Evolutionary conservation across 2,329 filamentous ascomycete genomes (phyloP).

Genomic region (Madurella mycetomatis): DNA sequence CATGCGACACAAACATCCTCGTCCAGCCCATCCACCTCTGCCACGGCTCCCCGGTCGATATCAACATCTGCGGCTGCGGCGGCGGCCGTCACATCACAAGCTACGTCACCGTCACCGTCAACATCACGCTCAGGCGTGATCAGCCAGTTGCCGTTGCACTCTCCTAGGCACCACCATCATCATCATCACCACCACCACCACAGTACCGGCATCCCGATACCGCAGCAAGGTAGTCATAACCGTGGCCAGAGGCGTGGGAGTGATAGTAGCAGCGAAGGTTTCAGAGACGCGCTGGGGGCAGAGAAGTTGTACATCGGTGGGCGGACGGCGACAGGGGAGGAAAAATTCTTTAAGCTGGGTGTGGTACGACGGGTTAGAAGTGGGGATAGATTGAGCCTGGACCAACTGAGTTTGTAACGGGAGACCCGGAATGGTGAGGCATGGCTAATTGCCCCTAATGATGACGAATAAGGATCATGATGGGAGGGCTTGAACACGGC

Average conservation of each 20-base stretch:
- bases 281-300: slow-evolving; percentile 64
- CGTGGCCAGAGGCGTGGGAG: slow-evolving; percentile 58
- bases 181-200: slow-evolving; percentile 21
- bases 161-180: slow-evolving; percentile 25
- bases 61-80: slow-evolving; percentile 7
- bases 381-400: slow-evolving; percentile 68
- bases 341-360: slow-evolving; percentile 75
- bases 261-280: slow-evolving; percentile 71
- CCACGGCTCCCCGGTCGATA: slow-evolving; percentile 20
- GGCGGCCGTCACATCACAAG: slow-evolving; percentile 11
- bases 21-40: slow-evolving; percentile 9
- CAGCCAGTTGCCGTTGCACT: slow-evolving; percentile 30
- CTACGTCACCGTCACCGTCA: slow-evolving; percentile 14
- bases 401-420: slow-evolving; percentile 66
- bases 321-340: slow-evolving; percentile 69
- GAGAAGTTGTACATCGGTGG: slow-evolving; percentile 83
- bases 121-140: slow-evolving; percentile 24
- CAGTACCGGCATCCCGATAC: slow-evolving; percentile 38
- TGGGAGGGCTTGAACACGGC: background rate
- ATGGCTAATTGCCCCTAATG: background rate
- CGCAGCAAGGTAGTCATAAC: slow-evolving; percentile 19
- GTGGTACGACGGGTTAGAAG: slow-evolving; percentile 70
- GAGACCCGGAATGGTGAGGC: background rate
- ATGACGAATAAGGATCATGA: background rate
- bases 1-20: slow-evolving; percentile 30